Base-by-base conservation (phyloP, 2,329 filamentous ascomycete species). In the Verticillium albo-atrum region DNA sequence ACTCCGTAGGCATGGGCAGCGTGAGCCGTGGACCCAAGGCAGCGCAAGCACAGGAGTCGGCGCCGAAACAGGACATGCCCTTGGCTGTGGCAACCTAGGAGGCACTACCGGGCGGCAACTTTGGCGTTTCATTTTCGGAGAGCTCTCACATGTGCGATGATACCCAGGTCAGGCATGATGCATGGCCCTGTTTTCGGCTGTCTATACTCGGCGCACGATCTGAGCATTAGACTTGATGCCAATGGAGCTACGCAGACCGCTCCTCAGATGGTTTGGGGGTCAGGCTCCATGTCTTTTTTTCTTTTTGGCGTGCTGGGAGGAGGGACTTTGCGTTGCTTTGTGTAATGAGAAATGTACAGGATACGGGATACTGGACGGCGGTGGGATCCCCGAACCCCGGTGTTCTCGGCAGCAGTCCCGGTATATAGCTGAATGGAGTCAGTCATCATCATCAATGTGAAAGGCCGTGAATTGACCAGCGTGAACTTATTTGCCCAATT, bases 11-110 rank as follows among this genome's bases (percentile, higher is more conserved):
- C 20, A 23, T 35, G 25, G 34, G 30, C 20, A 12, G 20, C 17
- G 62, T 60, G 34, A 58, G 62, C 51, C 62, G 62, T 17, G 58
- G 60, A 47, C 55, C 62, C 23, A 63, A 62, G 58, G 58, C 62
- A 20, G 62, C n/a, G 26, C 51, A 53, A 28, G 51, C 60, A 26
- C 61, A 63, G 54, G 60, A 60, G 17, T 27, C 62, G 35, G 55
- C 60, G 34, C 55, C 62, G 12, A 63, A 63, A 58, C 62, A 62
- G 50, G 62, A 63, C 54, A 56, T 60, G 20, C 57, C 57, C 20
- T 50, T 60, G 37, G 62, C 50, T 35, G 55, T 62, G 60, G 62
- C 62, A 55, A 62, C 60, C 58, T 63, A 62, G 55, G 37, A 15
- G 57, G 52, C 61, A 62, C 55, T 56, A 58, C 34, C 52, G 25